phyloP scores from a whole-genome alignment of 1,284 basidiomycete genomes.

The Cutaneotrichosporon cutaneum region DNA sequence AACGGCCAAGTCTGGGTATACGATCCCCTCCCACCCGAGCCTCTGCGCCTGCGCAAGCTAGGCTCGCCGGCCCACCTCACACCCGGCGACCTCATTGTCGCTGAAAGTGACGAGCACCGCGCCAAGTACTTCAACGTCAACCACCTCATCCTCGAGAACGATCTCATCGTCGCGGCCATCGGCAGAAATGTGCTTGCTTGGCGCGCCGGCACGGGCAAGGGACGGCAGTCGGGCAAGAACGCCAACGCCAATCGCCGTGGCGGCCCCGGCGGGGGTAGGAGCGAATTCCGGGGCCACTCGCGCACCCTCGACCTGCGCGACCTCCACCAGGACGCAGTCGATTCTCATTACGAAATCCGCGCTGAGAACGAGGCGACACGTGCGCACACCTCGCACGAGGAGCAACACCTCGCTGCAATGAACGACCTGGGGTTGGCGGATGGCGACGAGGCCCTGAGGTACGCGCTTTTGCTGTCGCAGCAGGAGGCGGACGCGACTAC shows the following conservation, averaged over 20 bases:
- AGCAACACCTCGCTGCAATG: conserved; percentile 32
- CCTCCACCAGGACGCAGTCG: conserved; percentile 35
- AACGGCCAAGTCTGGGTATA: conserved; percentile 46
- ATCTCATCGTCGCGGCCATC: conserved; percentile 46
- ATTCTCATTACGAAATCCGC: conserved; percentile 35
- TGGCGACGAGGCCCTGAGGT: conserved; percentile 43
- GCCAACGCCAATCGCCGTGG: conserved; percentile 23
- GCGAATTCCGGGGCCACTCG: conserved; percentile 27
- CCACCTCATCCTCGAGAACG: conserved; percentile 48
- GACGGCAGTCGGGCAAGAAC: conserved; percentile 37
- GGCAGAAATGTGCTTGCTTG: conserved; percentile 48
- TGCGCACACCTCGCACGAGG: conserved; percentile 22
- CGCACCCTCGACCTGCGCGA: conserved; percentile 36
- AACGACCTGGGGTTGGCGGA: conserved; percentile 41
- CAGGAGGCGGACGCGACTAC: conserved; percentile 26
- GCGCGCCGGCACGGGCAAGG: conserved; percentile 46
- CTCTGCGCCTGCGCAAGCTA: conserved; percentile 40
- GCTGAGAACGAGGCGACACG: conserved; percentile 27
- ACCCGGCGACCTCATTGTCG: conserved; percentile 36
- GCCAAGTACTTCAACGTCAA: conserved; percentile 44
- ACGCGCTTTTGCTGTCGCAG: conserved; percentile 43
- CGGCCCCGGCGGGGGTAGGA: conserved; percentile 30
- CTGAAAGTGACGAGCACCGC: conserved; percentile 33
- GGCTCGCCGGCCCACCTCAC: conserved; percentile 36
- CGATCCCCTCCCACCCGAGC: conserved; percentile 41